A percentile compares a stretch with the other conserved stretches of the same genome.
Conservation (phyloP, 805 yeast species). For the Scheffersomyces ergatensis region DNA sequence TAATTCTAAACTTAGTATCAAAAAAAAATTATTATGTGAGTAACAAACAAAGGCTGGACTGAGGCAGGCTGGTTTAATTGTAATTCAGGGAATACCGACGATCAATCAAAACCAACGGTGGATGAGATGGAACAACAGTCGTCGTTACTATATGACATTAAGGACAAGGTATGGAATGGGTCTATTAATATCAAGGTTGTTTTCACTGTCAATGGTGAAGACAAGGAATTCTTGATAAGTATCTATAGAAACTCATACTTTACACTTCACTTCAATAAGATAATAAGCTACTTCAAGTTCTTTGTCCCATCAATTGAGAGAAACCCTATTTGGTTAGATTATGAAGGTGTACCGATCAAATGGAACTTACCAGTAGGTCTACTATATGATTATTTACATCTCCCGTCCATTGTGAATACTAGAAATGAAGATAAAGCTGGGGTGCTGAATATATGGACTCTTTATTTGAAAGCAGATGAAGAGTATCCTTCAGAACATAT, state of each 20-base stretch:
- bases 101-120: no score
- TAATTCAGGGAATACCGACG: no score
- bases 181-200: conserved; percentile 42
- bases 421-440: background rate
- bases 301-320: conserved; percentile 12
- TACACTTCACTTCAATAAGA: conserved; percentile 36
- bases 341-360: conserved; percentile 58
- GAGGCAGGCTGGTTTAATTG: no score
- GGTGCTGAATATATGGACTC: conserved; percentile 43
- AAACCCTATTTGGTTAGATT: conserved; percentile 60
- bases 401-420: conserved; percentile 16
- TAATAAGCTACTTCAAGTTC: conserved; percentile 38
- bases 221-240: conserved; percentile 15
- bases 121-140: no score
- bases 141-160: conserved; percentile 17
- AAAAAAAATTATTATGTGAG: background rate
- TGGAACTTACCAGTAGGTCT: conserved; percentile 83
- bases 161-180: conserved; percentile 54
- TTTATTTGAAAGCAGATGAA: conserved; percentile 11
- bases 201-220: conserved; percentile 14
- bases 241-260: conserved; percentile 51
- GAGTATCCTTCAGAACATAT: conserved; percentile 28
- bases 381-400: conserved; percentile 53
- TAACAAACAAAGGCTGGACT: background rate
- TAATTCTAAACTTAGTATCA: background rate